Percentiles rank a stretch among this genome's conserved stretches.
Conservation (phyloP, 2,329 filamentous ascomycete species). For the Myriosclerotinia curreyana region DNA sequence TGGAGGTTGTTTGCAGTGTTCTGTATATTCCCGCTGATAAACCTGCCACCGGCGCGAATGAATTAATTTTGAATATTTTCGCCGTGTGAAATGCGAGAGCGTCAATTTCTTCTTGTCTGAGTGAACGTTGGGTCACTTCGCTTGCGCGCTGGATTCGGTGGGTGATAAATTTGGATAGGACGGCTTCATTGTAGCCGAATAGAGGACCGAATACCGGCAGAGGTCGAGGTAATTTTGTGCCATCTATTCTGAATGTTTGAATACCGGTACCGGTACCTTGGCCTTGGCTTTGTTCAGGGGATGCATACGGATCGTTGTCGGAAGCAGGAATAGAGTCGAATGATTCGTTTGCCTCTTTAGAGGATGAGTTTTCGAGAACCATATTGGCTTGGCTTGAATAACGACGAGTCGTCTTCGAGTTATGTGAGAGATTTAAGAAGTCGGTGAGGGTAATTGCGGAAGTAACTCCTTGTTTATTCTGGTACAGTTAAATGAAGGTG, state of each 20-base stretch:
- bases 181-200: slow-evolving; percentile 29
- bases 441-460: slow-evolving; percentile 23
- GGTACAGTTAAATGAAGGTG: background rate
- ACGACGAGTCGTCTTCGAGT: background rate
- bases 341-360: slow-evolving; percentile 23
- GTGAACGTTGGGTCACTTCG: slow-evolving; percentile 25
- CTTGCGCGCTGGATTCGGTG: background rate
- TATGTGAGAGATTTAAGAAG: background rate
- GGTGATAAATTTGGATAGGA: slow-evolving; percentile 8
- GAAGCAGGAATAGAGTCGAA: slow-evolving; percentile 32
- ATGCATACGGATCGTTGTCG: slow-evolving; percentile 34
- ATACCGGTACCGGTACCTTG: background rate
- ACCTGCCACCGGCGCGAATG: slow-evolving; percentile 32
- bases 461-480: background rate
- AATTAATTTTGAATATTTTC: slow-evolving; percentile 33
- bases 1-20: slow-evolving; percentile 27
- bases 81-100: slow-evolving; percentile 34
- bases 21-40: slow-evolving; percentile 33
- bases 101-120: slow-evolving; percentile 34
- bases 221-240: slow-evolving; percentile 30
- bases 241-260: slow-evolving; percentile 19
- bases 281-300: background rate
- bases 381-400: slow-evolving; percentile 24
- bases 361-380: slow-evolving; percentile 34
- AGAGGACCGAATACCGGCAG: slow-evolving; percentile 33